Evolutionary conservation across 2,329 filamentous ascomycete genomes (phyloP).

Genomic region (Cladosporium velox): DNA sequence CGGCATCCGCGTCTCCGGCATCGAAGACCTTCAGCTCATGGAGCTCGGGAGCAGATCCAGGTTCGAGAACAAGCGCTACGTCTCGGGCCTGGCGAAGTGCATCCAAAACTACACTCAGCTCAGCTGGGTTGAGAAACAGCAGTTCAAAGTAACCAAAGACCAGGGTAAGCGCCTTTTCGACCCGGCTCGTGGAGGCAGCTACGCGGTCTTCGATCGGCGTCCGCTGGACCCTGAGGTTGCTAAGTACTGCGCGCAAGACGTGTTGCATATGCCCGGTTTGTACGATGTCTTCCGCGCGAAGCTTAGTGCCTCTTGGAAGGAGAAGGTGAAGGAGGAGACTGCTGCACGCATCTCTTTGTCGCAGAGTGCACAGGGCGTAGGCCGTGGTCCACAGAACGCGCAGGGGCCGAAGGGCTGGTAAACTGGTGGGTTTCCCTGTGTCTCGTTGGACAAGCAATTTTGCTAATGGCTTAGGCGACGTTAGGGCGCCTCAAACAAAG

Average conservation of each 20-base stretch:
- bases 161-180: slow-evolving; percentile 43
- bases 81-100: slow-evolving; percentile 45
- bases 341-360: slow-evolving; percentile 36
- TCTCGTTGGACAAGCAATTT: too few relatives aligned
- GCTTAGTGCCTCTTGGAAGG: slow-evolving; percentile 31
- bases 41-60: slow-evolving; percentile 46
- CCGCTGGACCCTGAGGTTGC: slow-evolving; percentile 46
- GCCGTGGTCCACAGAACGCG: too few relatives aligned
- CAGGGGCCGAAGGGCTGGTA: too few relatives aligned
- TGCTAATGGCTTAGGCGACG: too few relatives aligned
- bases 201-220: slow-evolving; percentile 51
- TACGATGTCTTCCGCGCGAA: slow-evolving; percentile 17
- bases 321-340: slow-evolving; percentile 33
- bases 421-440: too few relatives aligned
- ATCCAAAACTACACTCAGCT: slow-evolving; percentile 36
- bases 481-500: too few relatives aligned
- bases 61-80: slow-evolving; percentile 21
- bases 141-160: slow-evolving; percentile 43
- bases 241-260: slow-evolving; percentile 52
- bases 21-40: slow-evolving; percentile 60
- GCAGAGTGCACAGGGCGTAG: slow-evolving; percentile 24
- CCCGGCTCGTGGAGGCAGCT: slow-evolving; percentile 47
- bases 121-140: slow-evolving; percentile 1
- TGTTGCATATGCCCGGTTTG: slow-evolving; percentile 45
- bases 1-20: slow-evolving; percentile 45